Percentiles rank a stretch among this genome's conserved stretches.
Conservation (phyloP, 2,329 filamentous ascomycete genomes). For the Penicillium corylophilum region DNA sequence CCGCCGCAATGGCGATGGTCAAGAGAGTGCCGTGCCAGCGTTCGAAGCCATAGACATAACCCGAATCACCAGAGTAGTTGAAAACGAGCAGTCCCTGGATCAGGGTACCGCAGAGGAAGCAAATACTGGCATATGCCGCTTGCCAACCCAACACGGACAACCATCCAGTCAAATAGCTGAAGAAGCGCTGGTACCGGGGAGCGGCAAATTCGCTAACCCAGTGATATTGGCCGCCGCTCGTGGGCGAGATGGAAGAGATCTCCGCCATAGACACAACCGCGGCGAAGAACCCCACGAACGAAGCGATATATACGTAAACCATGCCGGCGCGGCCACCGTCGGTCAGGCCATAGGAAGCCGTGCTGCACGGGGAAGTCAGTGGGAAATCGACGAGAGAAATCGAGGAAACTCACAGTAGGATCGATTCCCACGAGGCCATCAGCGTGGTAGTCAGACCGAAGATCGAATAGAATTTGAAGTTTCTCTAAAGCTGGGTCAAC, state of each 20-base stretch:
- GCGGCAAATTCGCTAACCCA: conserved; percentile 42
- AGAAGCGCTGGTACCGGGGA: conserved; percentile 31
- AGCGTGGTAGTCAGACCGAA: conserved; percentile 42
- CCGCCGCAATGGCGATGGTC: conserved; percentile 48
- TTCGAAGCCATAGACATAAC: conserved; percentile 21
- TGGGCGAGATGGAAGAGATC: conserved; percentile 39
- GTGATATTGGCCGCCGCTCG: conserved; percentile 42
- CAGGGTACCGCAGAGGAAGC: conserved; percentile 34
- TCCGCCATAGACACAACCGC: conserved; percentile 43
- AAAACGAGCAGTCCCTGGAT: conserved; percentile 38
- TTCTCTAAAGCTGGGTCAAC: conserved; percentile 31
- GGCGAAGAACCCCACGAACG: conserved; percentile 38
- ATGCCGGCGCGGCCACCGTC: conserved; percentile 39
- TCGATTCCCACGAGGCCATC: conserved; percentile 44
- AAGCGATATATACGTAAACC: conserved; percentile 39
- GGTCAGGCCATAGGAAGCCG: conserved; percentile 28
- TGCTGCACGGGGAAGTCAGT: conserved; percentile 15
- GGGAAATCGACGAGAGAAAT: neutral
- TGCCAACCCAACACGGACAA: conserved; percentile 41
- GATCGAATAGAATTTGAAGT: conserved; percentile 42
- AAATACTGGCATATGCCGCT: conserved; percentile 34
- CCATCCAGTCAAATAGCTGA: conserved; percentile 43
- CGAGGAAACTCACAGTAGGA: conserved; percentile 36
- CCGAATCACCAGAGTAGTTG: conserved; percentile 26
- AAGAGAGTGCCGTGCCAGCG: conserved; percentile 47